Evolutionary conservation across 2,329 filamentous ascomycete genomes (phyloP).

Genomic region (Beauveria sp.): DNA sequence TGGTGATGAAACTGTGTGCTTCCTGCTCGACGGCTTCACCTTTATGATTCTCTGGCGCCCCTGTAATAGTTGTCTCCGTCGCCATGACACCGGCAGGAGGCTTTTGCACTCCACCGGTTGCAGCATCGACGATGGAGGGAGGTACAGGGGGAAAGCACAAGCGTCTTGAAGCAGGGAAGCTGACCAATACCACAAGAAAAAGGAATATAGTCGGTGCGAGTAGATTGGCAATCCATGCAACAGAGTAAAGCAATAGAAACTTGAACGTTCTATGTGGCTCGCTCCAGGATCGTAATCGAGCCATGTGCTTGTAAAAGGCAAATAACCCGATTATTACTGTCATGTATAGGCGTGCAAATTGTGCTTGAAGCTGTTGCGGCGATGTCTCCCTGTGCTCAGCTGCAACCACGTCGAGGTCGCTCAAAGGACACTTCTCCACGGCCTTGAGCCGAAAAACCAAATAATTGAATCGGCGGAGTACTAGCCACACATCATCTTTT

Average conservation of each 20-base stretch:
- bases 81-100: conserved; percentile 69
- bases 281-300: conserved; percentile 69
- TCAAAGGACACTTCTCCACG: background rate
- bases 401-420: background rate
- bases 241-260: conserved; percentile 49
- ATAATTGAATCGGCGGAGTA: too few relatives aligned
- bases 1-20: conserved; percentile 71
- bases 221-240: conserved; percentile 68
- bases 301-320: conserved; percentile 63
- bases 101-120: conserved; percentile 68
- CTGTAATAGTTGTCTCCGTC: conserved; percentile 69
- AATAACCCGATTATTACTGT: conserved; percentile 63
- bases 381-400: conserved; percentile 79
- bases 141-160: conserved; percentile 72
- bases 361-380: conserved; percentile 68
- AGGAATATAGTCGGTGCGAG: conserved; percentile 53
- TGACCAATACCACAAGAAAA: conserved; percentile 57
- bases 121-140: conserved; percentile 60
- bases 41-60: conserved; percentile 74
- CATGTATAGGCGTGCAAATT: conserved; percentile 75
- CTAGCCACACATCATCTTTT: too few relatives aligned
- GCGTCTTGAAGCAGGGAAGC: conserved; percentile 53
- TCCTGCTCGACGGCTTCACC: conserved; percentile 80
- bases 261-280: conserved; percentile 60
- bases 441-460: too few relatives aligned